Conservation (phyloP, 345 rosid species). For the Eucalyptus microcorys region DNA sequence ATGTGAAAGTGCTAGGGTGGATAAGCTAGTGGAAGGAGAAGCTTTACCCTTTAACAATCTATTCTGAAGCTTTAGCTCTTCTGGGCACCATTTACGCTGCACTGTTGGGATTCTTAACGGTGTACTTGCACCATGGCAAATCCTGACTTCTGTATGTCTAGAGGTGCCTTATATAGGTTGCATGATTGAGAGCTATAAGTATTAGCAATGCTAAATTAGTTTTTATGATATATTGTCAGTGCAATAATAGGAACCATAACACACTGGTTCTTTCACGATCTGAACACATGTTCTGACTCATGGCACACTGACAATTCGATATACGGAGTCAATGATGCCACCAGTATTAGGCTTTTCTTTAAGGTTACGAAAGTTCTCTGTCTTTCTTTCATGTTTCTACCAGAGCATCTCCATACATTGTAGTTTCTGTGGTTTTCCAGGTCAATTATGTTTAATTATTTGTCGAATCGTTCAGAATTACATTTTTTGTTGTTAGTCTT, state of each 20-base stretch:
- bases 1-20: not conserved
- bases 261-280: not conserved
- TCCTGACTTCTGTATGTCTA: not conserved
- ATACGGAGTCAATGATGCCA: not conserved
- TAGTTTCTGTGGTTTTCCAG: not conserved
- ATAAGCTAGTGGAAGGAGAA: not conserved
- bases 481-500: not conserved
- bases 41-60: not conserved
- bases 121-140: not conserved
- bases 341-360: not conserved
- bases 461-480: not conserved
- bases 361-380: not conserved
- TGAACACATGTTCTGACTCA: not conserved
- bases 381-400: not conserved
- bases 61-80: not conserved
- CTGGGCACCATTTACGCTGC: not conserved
- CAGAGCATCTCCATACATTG: not conserved
- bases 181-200: not conserved
- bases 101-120: not conserved
- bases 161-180: not conserved
- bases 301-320: not conserved
- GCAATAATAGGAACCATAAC: not conserved
- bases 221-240: not conserved
- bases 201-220: not conserved
- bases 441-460: not conserved